These are phyloP conservation scores for Penicillium nucicola DNA, from an alignment of 495 filamentous ascomycete genomes.

Conservation along the genomic window DNA sequence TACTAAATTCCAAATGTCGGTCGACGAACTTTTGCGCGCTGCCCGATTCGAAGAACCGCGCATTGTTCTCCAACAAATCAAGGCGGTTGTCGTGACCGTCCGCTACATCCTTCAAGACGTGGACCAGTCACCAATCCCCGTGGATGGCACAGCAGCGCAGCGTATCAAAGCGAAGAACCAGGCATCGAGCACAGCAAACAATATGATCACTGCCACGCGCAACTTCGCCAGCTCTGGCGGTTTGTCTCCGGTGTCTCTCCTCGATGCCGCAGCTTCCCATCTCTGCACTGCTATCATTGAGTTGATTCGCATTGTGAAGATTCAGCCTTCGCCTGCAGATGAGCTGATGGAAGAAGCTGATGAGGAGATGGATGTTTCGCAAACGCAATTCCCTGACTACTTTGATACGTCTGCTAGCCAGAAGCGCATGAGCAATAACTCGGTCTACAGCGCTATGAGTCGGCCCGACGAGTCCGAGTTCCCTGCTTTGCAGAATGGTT, in stretches of 20 bases:
- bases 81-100: slow-evolving; percentile 73
- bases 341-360: slow-evolving; percentile 78
- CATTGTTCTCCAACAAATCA: slow-evolving; percentile 74
- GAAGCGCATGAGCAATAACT: slow-evolving; percentile 46
- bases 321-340: slow-evolving; percentile 67
- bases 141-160: slow-evolving; percentile 39
- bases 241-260: slow-evolving; percentile 87
- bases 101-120: slow-evolving; percentile 78
- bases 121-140: slow-evolving; percentile 49
- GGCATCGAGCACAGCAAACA: slow-evolving; percentile 90
- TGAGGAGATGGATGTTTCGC: slow-evolving; percentile 37
- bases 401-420: slow-evolving; percentile 46
- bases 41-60: slow-evolving; percentile 71
- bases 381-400: slow-evolving; percentile 47
- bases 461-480: slow-evolving; percentile 36
- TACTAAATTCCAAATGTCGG: slow-evolving; percentile 90
- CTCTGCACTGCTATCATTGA: slow-evolving; percentile 82
- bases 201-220: slow-evolving; percentile 89
- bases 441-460: slow-evolving; percentile 53
- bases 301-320: slow-evolving; percentile 76
- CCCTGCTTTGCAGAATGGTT: slow-evolving; percentile 28
- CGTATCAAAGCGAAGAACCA: slow-evolving; percentile 67
- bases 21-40: slow-evolving; percentile 84
- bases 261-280: slow-evolving; percentile 95
- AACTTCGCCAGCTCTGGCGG: slow-evolving; percentile 79